Evolutionary conservation across 805 yeast genomes (phyloP).

Genomic region (Myxozyma monticola): DNA sequence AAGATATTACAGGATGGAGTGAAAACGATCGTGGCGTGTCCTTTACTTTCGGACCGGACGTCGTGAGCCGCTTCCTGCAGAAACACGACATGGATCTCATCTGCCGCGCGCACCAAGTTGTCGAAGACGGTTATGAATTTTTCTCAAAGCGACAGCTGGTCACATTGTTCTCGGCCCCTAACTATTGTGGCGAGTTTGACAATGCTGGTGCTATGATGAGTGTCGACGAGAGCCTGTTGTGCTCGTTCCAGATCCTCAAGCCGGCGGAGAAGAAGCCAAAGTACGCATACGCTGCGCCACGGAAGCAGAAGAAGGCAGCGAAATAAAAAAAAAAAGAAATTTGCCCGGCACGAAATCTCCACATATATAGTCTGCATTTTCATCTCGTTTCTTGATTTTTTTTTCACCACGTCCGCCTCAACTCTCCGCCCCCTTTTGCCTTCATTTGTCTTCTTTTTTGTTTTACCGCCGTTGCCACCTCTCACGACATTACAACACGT

Average conservation of each 20-base stretch:
- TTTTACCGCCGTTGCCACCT: not conserved
- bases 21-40: slow-evolving; percentile 99
- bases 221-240: slow-evolving; percentile 91
- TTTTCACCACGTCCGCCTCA: too few species aligned
- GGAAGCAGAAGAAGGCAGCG: slow-evolving; percentile 26
- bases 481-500: too few species aligned
- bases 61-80: slow-evolving; percentile 91
- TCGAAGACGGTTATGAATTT: slow-evolving; percentile 98
- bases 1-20: slow-evolving; percentile 97
- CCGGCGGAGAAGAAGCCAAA: slow-evolving; percentile 96
- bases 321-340: slow-evolving; percentile 7
- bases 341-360: too few species aligned
- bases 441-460: slow-evolving; percentile 3
- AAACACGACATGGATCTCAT: slow-evolving; percentile 97
- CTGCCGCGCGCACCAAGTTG: slow-evolving; percentile 98
- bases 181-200: slow-evolving; percentile 94
- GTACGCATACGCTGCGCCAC: slow-evolving; percentile 43
- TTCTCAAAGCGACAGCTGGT: slow-evolving; percentile 95
- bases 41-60: slow-evolving; percentile 99
- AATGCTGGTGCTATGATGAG: slow-evolving; percentile 99
- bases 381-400: too few species aligned
- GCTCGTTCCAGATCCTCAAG: slow-evolving; percentile 87
- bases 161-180: slow-evolving; percentile 94
- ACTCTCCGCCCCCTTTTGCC: not conserved
- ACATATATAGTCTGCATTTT: too few species aligned